Evolutionary conservation across 768 basidiomycete genomes (phyloP).

Genomic region (Suillus ampliporus): DNA sequence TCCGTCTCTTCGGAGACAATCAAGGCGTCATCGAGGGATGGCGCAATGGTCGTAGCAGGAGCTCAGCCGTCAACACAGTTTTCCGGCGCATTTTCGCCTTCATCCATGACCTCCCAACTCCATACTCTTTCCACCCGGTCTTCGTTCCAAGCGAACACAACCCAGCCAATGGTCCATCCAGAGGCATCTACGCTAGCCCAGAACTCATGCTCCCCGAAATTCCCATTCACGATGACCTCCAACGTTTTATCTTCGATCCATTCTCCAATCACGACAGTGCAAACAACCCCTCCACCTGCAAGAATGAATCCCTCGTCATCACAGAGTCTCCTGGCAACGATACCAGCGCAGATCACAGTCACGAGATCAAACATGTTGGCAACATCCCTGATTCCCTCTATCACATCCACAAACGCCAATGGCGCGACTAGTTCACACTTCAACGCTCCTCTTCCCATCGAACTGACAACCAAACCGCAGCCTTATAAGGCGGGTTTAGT

Average conservation of each 20-base stretch:
- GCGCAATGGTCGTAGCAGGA: not conserved
- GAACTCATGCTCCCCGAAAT: constrained; percentile 37
- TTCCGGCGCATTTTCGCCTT: not conserved
- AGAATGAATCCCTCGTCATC: constrained; percentile 12
- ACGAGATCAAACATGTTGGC: not conserved
- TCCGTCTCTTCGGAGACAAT: not conserved
- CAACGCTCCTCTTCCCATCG: accelerated
- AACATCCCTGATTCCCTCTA: too few relatives aligned
- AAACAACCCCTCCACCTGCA: too few relatives aligned
- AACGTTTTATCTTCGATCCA: constrained; percentile 3
- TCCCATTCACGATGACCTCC: constrained; percentile 33
- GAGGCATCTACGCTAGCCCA: constrained; percentile 32
- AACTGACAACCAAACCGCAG: not conserved
- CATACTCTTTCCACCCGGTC: not conserved
- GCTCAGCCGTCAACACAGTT: too few relatives aligned
- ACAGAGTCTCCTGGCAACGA: not conserved
- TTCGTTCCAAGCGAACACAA: constrained; percentile 44
- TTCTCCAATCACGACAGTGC: constrained; percentile 5
- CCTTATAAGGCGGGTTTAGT: constrained; percentile 19
- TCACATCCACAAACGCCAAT: not conserved
- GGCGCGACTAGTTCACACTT: not conserved
- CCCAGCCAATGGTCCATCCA: constrained; percentile 45
- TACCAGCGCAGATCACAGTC: not conserved
- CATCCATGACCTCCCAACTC: not conserved
- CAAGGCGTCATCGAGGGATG: constrained; percentile 11